Base-by-base conservation (phyloP, 306 rosid species). In the Begonia masoniana region DNA sequence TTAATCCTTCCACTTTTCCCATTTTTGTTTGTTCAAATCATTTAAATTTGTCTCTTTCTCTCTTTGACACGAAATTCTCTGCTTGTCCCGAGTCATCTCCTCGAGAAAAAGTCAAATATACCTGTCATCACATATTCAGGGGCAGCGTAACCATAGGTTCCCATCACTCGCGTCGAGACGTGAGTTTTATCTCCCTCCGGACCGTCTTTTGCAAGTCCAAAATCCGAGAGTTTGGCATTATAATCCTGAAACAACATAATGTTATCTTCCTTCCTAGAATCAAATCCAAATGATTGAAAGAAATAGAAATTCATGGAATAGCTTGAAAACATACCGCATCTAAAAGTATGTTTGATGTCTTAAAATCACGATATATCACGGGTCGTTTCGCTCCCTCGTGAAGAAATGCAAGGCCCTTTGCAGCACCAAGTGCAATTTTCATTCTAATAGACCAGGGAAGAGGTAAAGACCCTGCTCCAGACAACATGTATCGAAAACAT, bases 121-220 rank as follows among this genome's bases (percentile, higher is more conserved):
- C 99, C 99, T 7, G 99, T 91, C 99, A 91, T 85, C 60, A 91
- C 94, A 66, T 91, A 91, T 76, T 91, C 97, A 0, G 97, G 97
- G 53, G 97, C 97, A 35, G 96, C 99, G 62, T 91, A 91, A 56
- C 99, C 99, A 54, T 86, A 80, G 10, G 99, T 91, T 71, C 99
- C 99, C 96, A 91, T 80, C 51, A 91, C 99, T 69, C 95, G 73
- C 12, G 99, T 91, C 10, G 99, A 85, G 13, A 91, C 97, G 66
- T 91, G 97, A 55, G 97, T 91, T 62, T 85, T 85, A 60, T 87
- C 94, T 10, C 89, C 96, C 66, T 78, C 94, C 3, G 97, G 97
- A 35, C 84, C 97, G 62, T 91, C 97, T 83, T 86, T 91, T 13
- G 99, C 96, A 35, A 91, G 99, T 60, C 99, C 99, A 42, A 91